Conservation (phyloP, 345 rosid genomes). For the Lagerstroemia speciosa region DNA sequence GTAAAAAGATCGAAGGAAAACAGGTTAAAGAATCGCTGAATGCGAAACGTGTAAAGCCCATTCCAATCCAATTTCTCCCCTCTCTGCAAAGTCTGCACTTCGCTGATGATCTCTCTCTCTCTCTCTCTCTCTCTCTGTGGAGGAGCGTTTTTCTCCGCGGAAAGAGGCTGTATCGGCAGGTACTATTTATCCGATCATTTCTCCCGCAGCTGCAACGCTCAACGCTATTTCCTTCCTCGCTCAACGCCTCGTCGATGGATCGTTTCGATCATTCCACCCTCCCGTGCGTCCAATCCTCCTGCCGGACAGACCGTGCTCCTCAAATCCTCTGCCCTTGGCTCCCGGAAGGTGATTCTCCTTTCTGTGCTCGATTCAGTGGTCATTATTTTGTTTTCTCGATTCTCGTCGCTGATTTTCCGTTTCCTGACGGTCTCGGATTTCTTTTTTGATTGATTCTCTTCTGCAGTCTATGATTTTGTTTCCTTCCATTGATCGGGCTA, state of each 20-base stretch:
- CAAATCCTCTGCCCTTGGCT: neutral
- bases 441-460: neutral
- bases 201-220: slow-evolving; percentile 3
- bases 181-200: too few species aligned
- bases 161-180: too few species aligned
- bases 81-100: neutral
- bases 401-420: neutral
- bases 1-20: too few species aligned
- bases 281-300: neutral
- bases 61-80: neutral
- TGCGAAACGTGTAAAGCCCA: slow-evolving; percentile 5
- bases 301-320: neutral
- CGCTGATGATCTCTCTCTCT: neutral
- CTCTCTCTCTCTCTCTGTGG: neutral
- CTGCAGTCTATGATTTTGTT: neutral
- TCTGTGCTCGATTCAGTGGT: neutral
- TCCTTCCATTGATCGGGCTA: neutral
- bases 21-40: too few species aligned
- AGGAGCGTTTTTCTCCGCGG: neutral
- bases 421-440: neutral
- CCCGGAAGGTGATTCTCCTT: neutral
- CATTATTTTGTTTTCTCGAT: neutral
- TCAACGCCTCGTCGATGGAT: slow-evolving; percentile 1
- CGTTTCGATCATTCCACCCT: neutral
- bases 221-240: slow-evolving; percentile 7